Percentiles rank a stretch among this genome's conserved stretches.
Conservation (phyloP, 352 stramenopile species). For the Pythium aphanidermatum region DNA sequence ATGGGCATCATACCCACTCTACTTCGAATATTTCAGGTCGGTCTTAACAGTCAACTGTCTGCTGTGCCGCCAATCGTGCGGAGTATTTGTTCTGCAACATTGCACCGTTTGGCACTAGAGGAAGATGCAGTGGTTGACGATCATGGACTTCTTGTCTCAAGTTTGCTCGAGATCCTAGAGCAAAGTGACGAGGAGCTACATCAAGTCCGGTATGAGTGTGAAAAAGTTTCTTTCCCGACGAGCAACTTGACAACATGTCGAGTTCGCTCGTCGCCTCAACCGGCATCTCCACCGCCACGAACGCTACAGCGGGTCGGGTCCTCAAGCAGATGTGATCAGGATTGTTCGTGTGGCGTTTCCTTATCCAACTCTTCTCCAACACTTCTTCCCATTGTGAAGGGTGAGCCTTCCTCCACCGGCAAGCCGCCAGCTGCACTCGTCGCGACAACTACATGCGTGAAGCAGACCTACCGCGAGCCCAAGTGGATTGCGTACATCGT, state of each 20-base stretch:
- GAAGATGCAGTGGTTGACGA: constrained; percentile 37
- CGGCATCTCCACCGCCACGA: too few species aligned
- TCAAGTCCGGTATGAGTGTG: constrained; percentile 66
- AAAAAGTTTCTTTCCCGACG: constrained; percentile 53
- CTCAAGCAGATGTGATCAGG: too few species aligned
- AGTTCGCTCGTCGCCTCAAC: neutral
- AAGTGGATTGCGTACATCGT: constrained; percentile 70
- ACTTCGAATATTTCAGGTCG: constrained; percentile 28
- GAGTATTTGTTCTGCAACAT: constrained; percentile 54
- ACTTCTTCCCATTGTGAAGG: too few species aligned
- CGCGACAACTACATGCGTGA: constrained; percentile 39
- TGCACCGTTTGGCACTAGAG: constrained; percentile 64
- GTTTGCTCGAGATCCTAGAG: constrained; percentile 43
- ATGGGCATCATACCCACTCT: constrained; percentile 47
- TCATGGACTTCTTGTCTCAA: constrained; percentile 37
- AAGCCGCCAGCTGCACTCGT: constrained; percentile 1
- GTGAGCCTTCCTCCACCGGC: too few species aligned
- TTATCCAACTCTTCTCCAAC: too few species aligned
- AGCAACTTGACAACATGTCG: neutral
- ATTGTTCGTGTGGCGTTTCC: too few species aligned
- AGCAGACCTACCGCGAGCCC: constrained; percentile 48
- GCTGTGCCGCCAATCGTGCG: constrained; percentile 11
- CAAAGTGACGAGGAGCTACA: constrained; percentile 62
- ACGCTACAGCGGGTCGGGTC: too few species aligned
- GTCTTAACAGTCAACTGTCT: constrained; percentile 1